phyloP scores from a whole-genome alignment of 2,329 filamentous ascomycete genomes.

The Fusarium sp. region DNA sequence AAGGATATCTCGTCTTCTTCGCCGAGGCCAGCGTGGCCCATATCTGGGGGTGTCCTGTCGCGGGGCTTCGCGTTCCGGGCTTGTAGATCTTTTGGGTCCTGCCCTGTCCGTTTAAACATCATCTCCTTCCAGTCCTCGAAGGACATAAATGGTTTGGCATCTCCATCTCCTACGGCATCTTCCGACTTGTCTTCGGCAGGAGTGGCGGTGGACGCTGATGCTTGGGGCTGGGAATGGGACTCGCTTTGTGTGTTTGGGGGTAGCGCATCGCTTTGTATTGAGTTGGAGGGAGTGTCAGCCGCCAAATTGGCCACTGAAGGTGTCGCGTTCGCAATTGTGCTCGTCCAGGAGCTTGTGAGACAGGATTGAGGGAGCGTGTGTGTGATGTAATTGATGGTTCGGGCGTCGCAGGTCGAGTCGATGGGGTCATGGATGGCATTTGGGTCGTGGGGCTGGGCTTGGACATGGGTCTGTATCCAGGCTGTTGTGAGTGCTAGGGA shows the following conservation, averaged over 20 bases:
- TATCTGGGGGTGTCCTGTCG: slow-evolving; percentile 65
- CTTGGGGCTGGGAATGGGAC: slow-evolving; percentile 1
- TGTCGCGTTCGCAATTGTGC: slow-evolving; percentile 53
- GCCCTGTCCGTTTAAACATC: slow-evolving; percentile 86
- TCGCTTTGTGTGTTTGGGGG: slow-evolving; percentile 11
- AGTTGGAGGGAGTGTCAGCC: background rate
- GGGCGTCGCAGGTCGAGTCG: slow-evolving; percentile 57
- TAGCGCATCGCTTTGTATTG: slow-evolving; percentile 8
- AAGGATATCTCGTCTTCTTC: slow-evolving; percentile 86
- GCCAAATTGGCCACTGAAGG: slow-evolving; percentile 22
- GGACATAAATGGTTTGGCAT: slow-evolving; percentile 77
- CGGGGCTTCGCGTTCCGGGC: slow-evolving; percentile 67
- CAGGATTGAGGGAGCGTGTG: slow-evolving; percentile 82
- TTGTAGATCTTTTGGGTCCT: slow-evolving; percentile 74
- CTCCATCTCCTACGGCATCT: slow-evolving; percentile 37
- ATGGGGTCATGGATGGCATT: background rate
- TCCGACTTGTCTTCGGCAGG: slow-evolving; percentile 12
- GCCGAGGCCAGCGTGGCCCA: slow-evolving; percentile 81
- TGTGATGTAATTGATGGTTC: slow-evolving; percentile 85
- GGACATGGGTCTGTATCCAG: slow-evolving; percentile 12
- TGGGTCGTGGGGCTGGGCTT: slow-evolving; percentile 8
- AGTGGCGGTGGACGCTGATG: slow-evolving; percentile 3
- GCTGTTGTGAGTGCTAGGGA: slow-evolving; percentile 14
- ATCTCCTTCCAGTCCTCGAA: slow-evolving; percentile 99
- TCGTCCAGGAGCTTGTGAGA: slow-evolving; percentile 70